Conservation (phyloP, 129 eudicot genomes). For the Daucus carota region DNA sequence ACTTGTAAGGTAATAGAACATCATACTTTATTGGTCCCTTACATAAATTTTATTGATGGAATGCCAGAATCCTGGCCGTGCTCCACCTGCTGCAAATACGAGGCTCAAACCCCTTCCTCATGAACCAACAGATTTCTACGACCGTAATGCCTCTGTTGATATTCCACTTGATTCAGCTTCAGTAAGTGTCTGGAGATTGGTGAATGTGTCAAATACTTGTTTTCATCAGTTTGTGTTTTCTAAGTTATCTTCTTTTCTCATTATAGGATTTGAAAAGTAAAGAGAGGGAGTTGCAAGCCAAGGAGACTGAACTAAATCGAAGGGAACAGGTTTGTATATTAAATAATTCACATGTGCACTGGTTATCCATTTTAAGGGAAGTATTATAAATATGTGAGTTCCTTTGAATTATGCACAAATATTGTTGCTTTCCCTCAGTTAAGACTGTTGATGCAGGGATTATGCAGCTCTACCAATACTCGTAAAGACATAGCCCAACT, state of each 20-base stretch:
- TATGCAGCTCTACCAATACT: not conserved
- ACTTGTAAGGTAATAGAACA: not conserved
- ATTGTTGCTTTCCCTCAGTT: not conserved
- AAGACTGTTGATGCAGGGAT: not conserved
- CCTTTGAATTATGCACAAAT: not conserved
- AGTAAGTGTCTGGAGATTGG: conserved; percentile 28
- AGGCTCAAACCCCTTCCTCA: conserved; percentile 85
- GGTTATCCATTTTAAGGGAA: not conserved
- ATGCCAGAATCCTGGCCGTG: conserved; percentile 44
- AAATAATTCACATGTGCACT: not conserved
- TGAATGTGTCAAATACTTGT: not conserved
- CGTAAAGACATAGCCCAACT: not conserved
- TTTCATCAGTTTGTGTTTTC: not conserved
- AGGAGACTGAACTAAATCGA: conserved; percentile 72
- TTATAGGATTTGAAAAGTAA: conserved; percentile 71
- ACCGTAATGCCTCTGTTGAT: conserved; percentile 65
- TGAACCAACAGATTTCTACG: conserved; percentile 87
- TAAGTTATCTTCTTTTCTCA: conserved; percentile 14
- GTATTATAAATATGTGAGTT: not conserved
- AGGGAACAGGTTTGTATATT: conserved; percentile 75
- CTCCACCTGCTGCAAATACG: conserved; percentile 62
- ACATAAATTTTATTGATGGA: not conserved
- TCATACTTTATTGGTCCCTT: not conserved
- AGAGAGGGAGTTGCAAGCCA: conserved; percentile 85
- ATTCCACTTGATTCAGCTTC: conserved; percentile 69